Conservation (phyloP, 2,329 filamentous ascomycete species). For the Colletotrichum godetiae region DNA sequence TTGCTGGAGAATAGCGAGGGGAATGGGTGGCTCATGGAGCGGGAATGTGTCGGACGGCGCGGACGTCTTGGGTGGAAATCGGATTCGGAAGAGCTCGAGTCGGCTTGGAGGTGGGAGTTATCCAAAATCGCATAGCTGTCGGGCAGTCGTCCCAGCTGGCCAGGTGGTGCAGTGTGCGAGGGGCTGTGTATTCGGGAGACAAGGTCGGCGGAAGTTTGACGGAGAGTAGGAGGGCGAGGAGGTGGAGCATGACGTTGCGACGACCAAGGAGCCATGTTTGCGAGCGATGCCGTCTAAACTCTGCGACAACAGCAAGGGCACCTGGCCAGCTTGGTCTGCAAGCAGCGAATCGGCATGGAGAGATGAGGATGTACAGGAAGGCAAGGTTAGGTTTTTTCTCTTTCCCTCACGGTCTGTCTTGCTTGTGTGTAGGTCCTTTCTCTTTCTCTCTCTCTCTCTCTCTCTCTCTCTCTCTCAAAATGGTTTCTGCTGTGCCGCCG, state of each 20-base stretch:
- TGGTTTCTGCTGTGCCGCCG: not conserved
- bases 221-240: conserved; percentile 32
- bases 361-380: not conserved
- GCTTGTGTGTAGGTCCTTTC: too few species aligned
- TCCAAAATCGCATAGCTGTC: conserved; percentile 39
- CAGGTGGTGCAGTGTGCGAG: conserved; percentile 40
- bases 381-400: not conserved
- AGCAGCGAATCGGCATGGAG: not conserved
- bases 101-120: conserved; percentile 42
- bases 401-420: not conserved
- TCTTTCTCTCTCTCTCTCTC: not conserved
- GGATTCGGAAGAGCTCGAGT: conserved; percentile 59
- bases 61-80: conserved; percentile 46
- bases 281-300: conserved; percentile 36
- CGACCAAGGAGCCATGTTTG: conserved; percentile 47
- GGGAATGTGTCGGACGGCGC: conserved; percentile 56
- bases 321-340: conserved; percentile 14
- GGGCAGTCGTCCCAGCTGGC: conserved; percentile 37
- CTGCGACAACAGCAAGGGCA: conserved; percentile 30
- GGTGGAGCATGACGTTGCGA: conserved; percentile 38
- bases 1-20: conserved; percentile 74
- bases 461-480: not conserved
- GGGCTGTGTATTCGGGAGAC: conserved; percentile 50
- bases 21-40: conserved; percentile 85
- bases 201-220: conserved; percentile 43